These are phyloP conservation scores for Lablab purpureus DNA, from an alignment of 306 rosid genomes.

Conservation along the genomic window DNA sequence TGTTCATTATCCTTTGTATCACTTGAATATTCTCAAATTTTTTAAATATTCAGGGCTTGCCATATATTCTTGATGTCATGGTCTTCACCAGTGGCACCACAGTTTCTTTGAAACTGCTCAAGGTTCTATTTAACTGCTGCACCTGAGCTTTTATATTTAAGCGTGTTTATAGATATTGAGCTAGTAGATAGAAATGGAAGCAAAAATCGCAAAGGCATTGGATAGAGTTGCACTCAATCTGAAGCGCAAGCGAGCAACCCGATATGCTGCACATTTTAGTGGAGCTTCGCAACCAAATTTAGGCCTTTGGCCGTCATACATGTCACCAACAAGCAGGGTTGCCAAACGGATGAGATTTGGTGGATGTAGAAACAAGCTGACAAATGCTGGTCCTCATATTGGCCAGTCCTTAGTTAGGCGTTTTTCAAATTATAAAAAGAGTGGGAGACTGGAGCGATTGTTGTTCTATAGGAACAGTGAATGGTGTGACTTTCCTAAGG, in stretches of 20 bases:
- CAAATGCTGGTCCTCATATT: conserved; percentile 46
- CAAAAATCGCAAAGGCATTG: conserved; percentile 67
- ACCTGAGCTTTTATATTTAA: conserved; percentile 58
- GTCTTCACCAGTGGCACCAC: conserved; percentile 17
- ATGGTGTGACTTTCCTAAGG: conserved; percentile 76
- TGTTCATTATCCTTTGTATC: not conserved
- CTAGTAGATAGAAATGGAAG: conserved; percentile 68
- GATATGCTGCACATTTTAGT: conserved; percentile 47
- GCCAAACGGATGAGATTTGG: conserved; percentile 64
- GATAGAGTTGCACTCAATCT: conserved; percentile 57
- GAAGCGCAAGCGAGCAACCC: conserved; percentile 68
- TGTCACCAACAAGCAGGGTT: conserved; percentile 33
- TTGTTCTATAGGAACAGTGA: conserved; percentile 74
- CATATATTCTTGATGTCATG: conserved; percentile 48
- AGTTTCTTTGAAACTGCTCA: conserved; percentile 47
- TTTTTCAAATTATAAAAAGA: conserved; percentile 72
- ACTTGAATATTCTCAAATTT: conserved; percentile 30
- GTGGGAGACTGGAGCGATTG: conserved; percentile 75
- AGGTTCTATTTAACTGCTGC: conserved; percentile 47
- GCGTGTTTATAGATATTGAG: conserved; percentile 61
- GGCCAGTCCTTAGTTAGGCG: conserved; percentile 53
- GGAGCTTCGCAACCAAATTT: conserved; percentile 47
- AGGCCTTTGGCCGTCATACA: conserved; percentile 34
- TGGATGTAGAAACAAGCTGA: conserved; percentile 42
- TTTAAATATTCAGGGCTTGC: conserved; percentile 59